Evolutionary conservation across 2,329 filamentous ascomycete species (phyloP).

Genomic region (Colletotrichum theobromicola): DNA sequence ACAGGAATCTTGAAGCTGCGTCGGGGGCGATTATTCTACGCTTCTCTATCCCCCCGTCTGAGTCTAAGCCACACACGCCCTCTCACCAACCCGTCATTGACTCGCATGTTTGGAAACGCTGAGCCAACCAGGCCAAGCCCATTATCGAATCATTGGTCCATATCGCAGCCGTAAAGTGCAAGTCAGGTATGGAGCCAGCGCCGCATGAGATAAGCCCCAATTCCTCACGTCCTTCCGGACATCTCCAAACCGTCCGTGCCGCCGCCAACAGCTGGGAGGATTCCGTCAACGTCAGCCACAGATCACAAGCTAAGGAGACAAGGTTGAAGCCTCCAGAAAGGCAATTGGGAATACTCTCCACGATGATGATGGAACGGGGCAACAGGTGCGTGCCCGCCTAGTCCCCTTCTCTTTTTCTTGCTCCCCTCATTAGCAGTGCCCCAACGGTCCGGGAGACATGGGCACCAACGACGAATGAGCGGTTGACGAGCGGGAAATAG

Average conservation of each 20-base stretch:
- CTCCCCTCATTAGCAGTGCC: not conserved
- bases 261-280: not conserved
- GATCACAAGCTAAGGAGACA: not conserved
- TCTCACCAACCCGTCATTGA: not conserved
- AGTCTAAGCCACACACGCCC: not conserved
- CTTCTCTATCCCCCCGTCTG: not conserved
- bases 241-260: slow-evolving; percentile 22
- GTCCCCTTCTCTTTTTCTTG: not conserved
- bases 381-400: not conserved
- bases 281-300: slow-evolving; percentile 16
- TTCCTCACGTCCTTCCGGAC: slow-evolving; percentile 18
- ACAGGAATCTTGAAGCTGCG: not conserved
- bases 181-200: not conserved
- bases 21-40: not conserved
- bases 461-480: not conserved
- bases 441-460: not conserved
- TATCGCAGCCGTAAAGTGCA: not conserved
- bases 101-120: not conserved
- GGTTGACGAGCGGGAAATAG: not conserved
- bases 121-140: not conserved
- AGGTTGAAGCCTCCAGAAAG: not conserved
- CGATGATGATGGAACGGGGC: not conserved
- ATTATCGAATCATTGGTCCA: not conserved
- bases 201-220: slow-evolving; percentile 5
- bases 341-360: not conserved